These are phyloP conservation scores for Chaetomiaceae sp. DNA, from an alignment of 2,329 filamentous ascomycete species.

Conservation along the genomic window DNA sequence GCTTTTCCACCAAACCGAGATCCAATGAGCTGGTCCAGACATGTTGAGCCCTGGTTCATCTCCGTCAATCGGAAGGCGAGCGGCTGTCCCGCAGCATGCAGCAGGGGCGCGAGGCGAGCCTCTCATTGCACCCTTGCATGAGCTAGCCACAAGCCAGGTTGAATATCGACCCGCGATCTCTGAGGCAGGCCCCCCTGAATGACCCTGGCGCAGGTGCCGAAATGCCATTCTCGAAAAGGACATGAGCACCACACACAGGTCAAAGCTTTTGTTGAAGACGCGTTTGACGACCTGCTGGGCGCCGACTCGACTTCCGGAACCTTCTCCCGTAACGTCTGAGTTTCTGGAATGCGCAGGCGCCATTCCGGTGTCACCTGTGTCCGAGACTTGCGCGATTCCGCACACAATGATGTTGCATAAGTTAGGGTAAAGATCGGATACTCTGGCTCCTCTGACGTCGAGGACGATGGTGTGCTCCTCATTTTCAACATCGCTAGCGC, in stretches of 20 bases:
- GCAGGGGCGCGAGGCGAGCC: conserved; percentile 1
- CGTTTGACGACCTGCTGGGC: not conserved
- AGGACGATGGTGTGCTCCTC: too few species aligned
- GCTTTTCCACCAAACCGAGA: not conserved
- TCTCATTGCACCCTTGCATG: not conserved
- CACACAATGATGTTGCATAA: too few species aligned
- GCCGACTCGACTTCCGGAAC: conserved; percentile 19
- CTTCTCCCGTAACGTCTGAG: conserved; percentile 16
- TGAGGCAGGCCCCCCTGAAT: conserved; percentile 17
- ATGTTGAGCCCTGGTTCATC: not conserved
- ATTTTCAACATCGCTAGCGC: too few species aligned
- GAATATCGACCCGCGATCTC: conserved; percentile 16
- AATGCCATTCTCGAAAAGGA: not conserved
- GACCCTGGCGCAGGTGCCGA: conserved; percentile 12
- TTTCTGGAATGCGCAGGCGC: conserved; percentile 1
- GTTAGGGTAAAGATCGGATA: too few species aligned
- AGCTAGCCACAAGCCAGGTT: conserved; percentile 21
- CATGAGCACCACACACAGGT: not conserved
- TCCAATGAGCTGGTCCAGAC: not conserved
- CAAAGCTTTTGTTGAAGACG: not conserved
- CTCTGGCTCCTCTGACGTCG: too few species aligned
- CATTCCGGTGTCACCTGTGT: not conserved
- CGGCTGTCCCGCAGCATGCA: conserved; percentile 12
- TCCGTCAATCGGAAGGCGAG: conserved; percentile 21
- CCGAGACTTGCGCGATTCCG: too few species aligned